Percentiles rank a stretch among this genome's conserved stretches.
These are phyloP conservation scores for Cercospora sp. DNA, from an alignment of 2,329 filamentous ascomycete genomes.

Conservation along the genomic window DNA sequence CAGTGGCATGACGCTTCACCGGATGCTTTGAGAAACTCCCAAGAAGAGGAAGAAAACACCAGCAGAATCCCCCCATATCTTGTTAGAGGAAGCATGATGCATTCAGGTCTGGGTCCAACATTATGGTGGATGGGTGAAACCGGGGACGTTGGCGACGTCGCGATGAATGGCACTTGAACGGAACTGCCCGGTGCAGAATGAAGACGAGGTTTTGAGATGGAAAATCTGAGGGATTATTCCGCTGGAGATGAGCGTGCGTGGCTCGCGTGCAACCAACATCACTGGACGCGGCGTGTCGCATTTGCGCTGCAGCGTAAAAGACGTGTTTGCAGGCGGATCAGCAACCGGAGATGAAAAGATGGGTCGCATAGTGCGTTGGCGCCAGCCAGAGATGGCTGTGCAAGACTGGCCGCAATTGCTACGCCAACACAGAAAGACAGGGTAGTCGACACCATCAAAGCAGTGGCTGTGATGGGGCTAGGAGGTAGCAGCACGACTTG, in stretches of 20 bases:
- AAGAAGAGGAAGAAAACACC: slow-evolving; percentile 60
- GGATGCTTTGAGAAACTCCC: slow-evolving; percentile 60
- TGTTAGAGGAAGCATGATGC: slow-evolving; percentile 55
- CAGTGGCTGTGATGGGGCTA: background rate
- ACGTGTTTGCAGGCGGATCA: background rate
- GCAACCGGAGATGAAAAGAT: no score
- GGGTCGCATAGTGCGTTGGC: background rate
- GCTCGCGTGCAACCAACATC: background rate
- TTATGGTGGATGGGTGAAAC: slow-evolving; percentile 48
- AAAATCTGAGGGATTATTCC: background rate
- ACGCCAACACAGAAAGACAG: background rate
- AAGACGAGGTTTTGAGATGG: background rate
- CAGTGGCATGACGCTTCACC: slow-evolving; percentile 90
- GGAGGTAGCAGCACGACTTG: background rate
- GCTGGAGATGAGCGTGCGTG: background rate
- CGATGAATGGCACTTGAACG: slow-evolving; percentile 23
- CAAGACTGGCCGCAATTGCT: background rate
- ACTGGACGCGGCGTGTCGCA: background rate
- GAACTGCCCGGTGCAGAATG: background rate
- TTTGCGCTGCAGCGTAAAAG: background rate
- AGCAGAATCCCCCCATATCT: slow-evolving; percentile 70
- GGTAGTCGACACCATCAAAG: background rate
- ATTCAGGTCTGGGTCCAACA: slow-evolving; percentile 49
- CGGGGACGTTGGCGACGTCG: slow-evolving; percentile 19
- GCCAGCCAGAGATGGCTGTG: background rate